Base-by-base conservation (phyloP, 306 rosid species). In the Quercus mongolica region DNA sequence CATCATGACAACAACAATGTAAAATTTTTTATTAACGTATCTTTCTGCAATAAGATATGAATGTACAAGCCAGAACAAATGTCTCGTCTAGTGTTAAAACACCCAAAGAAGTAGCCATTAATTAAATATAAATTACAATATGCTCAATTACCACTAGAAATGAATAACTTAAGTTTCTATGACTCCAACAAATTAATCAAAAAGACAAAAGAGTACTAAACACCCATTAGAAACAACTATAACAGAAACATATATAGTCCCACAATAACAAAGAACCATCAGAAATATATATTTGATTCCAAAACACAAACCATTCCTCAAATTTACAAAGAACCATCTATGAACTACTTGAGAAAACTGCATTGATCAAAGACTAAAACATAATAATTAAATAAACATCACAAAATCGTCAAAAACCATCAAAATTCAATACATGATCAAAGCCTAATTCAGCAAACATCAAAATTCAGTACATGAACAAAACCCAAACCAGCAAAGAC, bases 101-200 rank as follows among this genome's bases (percentile, higher is more conserved):
- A 64, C 71, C 76, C 21, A 23, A 15, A 54, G 7, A 51, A 71
- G 31, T 51, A 17, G 35, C 11, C 61, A 44, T 6, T 18, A 68
- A 33, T 25, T 70, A 21, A 41, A 78, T 6, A 71, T 0, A 23
- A 7, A 26, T 56, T 13, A 69, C 51, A 64, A 28, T 56, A 58
- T 41, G n/a, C 70, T 69, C 65, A 46, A 20, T 61, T 65, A 72
- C 38, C 76, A 81, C 20, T 21, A 52, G 30, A 73, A 76, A 59
- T 33, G 31, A 20, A 73, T 52, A 8, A 68, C 19, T 61, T 62
- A 11, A 54, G 19, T 64, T 57, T 56, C 3, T 7, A 54, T 12
- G 76, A 52, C 55, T 51, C 12, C 25, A 67, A 67, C 18, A 67
- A 67, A 21, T 35, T 18, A 33, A 33, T 33, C 49, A 35, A 67